phyloP scores from a whole-genome alignment of 2,329 filamentous ascomycete species.

The Alternaria triticina region DNA sequence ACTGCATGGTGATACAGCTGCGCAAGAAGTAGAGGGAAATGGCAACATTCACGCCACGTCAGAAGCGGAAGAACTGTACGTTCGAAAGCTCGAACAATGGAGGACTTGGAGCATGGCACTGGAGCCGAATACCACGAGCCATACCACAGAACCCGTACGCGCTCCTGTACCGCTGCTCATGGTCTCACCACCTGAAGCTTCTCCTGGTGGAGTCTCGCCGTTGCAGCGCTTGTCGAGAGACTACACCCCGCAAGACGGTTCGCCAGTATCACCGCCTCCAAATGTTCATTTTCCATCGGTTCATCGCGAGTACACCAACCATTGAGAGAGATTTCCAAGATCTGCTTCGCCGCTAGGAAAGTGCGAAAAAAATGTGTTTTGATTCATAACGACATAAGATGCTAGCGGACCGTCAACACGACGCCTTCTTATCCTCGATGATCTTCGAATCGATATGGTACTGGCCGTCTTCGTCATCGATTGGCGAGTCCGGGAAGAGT shows the following conservation, averaged over 20 bases:
- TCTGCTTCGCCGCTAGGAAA: background rate
- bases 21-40: slow-evolving; percentile 23
- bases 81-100: slow-evolving; percentile 15
- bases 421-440: slow-evolving; percentile 9
- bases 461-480: slow-evolving; percentile 14
- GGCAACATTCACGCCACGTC: background rate
- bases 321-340: background rate
- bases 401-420: slow-evolving; percentile 1
- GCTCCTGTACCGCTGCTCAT: slow-evolving; percentile 4
- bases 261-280: slow-evolving; percentile 13
- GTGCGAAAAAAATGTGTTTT: background rate
- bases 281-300: slow-evolving; percentile 10
- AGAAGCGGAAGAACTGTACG: slow-evolving; percentile 17
- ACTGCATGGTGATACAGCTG: slow-evolving; percentile 21
- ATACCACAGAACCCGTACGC: background rate
- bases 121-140: background rate
- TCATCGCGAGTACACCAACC: background rate
- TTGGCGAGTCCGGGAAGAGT: slow-evolving; percentile 17
- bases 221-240: slow-evolving; percentile 12
- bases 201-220: slow-evolving; percentile 13
- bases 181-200: slow-evolving; percentile 7
- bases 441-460: background rate
- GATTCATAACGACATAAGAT: background rate
- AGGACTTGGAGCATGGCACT: slow-evolving; percentile 10
- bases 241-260: background rate